phyloP scores from a whole-genome alignment of 2,329 filamentous ascomycete genomes.

The Colletotrichum sp. region DNA sequence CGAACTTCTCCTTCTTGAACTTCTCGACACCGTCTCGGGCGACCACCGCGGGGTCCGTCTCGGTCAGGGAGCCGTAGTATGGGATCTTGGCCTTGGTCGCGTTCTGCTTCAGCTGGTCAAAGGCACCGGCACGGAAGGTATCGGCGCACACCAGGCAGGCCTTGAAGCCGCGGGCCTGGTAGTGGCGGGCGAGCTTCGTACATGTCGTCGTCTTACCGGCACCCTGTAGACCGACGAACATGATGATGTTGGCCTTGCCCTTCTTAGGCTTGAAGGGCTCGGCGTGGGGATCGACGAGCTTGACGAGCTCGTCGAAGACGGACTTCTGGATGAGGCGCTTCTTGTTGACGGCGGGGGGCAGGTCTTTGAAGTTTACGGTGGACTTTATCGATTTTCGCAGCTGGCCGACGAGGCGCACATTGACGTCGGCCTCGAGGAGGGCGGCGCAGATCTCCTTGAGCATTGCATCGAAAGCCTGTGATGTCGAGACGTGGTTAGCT shows the following conservation, averaged over 20 bases:
- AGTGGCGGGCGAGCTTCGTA: slow-evolving; percentile 95
- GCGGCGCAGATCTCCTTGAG: slow-evolving; percentile 97
- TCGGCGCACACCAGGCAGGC: slow-evolving; percentile 95
- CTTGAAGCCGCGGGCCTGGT: slow-evolving; percentile 91
- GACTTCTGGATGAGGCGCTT: slow-evolving; percentile 97
- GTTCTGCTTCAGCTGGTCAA: slow-evolving; percentile 98
- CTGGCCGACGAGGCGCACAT: slow-evolving; percentile 88
- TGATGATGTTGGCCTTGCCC: slow-evolving; percentile 94
- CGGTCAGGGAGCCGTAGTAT: slow-evolving; percentile 95
- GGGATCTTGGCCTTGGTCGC: slow-evolving; percentile 99
- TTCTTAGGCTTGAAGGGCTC: slow-evolving; percentile 98
- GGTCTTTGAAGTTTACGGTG: slow-evolving; percentile 92
- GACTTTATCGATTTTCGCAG: slow-evolving; percentile 92
- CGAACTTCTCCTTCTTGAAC: slow-evolving; percentile 98
- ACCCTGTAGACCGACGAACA: slow-evolving; percentile 98
- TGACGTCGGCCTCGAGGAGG: slow-evolving; percentile 95
- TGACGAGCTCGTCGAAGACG: slow-evolving; percentile 95
- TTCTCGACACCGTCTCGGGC: slow-evolving; percentile 96
- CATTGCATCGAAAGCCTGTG: slow-evolving; percentile 93
- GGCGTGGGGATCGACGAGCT: slow-evolving; percentile 92
- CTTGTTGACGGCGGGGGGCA: slow-evolving; percentile 93
- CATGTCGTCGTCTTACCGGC: slow-evolving; percentile 98
- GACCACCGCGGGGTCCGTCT: slow-evolving; percentile 93
- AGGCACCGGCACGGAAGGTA: slow-evolving; percentile 97
- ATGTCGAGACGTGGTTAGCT: background rate